phyloP scores from a whole-genome alignment of 768 basidiomycete genomes.

The Leccinum uliginosum region DNA sequence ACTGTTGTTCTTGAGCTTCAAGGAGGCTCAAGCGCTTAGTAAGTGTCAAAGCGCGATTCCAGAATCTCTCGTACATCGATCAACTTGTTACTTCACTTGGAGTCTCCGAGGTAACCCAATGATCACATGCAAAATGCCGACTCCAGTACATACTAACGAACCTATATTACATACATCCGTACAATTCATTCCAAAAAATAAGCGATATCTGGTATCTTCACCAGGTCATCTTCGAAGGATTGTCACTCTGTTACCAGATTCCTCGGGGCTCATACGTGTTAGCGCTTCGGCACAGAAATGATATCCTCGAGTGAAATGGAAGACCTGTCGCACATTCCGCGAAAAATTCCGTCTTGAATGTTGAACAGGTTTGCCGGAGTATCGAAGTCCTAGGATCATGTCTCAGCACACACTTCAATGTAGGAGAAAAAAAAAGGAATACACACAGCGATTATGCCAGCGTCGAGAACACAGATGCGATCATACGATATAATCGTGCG shows the following conservation, averaged over 20 bases:
- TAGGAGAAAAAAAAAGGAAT: neutral
- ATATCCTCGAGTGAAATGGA: slow-evolving; percentile 73
- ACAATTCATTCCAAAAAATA: too few species aligned
- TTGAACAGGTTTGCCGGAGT: slow-evolving; percentile 66
- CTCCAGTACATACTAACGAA: too few species aligned
- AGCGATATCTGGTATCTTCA: too few species aligned
- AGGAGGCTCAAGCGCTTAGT: too few species aligned
- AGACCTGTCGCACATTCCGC: slow-evolving; percentile 81
- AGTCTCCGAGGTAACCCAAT: too few species aligned
- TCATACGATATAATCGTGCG: slow-evolving; percentile 88
- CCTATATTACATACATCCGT: too few species aligned
- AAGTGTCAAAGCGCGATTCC: too few species aligned
- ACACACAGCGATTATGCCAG: slow-evolving; percentile 68
- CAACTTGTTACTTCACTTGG: too few species aligned
- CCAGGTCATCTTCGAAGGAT: too few species aligned
- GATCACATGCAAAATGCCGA: too few species aligned
- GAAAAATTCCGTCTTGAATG: slow-evolving; percentile 62
- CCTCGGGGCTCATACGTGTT: neutral
- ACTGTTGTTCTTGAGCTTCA: too few species aligned
- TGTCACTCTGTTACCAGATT: neutral
- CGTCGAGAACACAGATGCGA: slow-evolving; percentile 82
- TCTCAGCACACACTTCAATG: neutral
- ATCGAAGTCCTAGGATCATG: slow-evolving; percentile 62
- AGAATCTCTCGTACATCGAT: too few species aligned
- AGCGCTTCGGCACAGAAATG: slow-evolving; percentile 28